Base-by-base conservation (phyloP, 306 rosid species). In the Quercus robur region DNA sequence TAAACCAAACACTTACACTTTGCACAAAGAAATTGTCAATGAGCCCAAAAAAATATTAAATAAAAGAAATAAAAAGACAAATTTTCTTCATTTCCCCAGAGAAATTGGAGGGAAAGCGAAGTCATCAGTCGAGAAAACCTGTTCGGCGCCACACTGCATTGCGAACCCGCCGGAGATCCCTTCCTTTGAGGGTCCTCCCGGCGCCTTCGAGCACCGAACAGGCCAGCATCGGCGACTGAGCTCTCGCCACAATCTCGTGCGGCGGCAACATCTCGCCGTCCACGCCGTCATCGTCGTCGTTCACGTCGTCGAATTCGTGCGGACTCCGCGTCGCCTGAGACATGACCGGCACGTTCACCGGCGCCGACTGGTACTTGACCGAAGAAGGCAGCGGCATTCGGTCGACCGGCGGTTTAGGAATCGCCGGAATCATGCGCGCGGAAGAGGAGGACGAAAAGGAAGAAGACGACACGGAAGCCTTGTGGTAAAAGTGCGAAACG, bases 151-250 rank as follows among this genome's bases (percentile, higher is more conserved):
- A 91, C 73, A 93, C 88, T 0, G 97, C 97, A 57, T 88, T 88
- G 74, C 98, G 87, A 76, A 93, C 97, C 81, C 75, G 88, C 21
- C 97, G 90, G 82, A 91, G 89, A 78, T 86, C 93, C 54, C 86
- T 81, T 2, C 91, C 91, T 70, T 94, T 92, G 77, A 92, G 83
- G 19, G 97, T 92, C 79, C 98, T 85, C 23, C 98, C 97, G 0
- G 77, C 93, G 2, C 98, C 98, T 84, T 92, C 98, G 0, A 94
- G 94, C 62, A 92, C 91, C 13, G 98, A 94, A 75, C 54, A 89
- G 21, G 98, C 84, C 18, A 89, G 79, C 88, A 74, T 52, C 17
- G 95, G 89, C 56, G 91, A 78, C n/a, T 75, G 87, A 25, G 87
- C 80, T 46, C 88, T 86, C 0, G 90, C 90, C 12, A 92, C 92